Conservation (phyloP, 768 basidiomycete genomes). For the Pleurotus pulmonarius region DNA sequence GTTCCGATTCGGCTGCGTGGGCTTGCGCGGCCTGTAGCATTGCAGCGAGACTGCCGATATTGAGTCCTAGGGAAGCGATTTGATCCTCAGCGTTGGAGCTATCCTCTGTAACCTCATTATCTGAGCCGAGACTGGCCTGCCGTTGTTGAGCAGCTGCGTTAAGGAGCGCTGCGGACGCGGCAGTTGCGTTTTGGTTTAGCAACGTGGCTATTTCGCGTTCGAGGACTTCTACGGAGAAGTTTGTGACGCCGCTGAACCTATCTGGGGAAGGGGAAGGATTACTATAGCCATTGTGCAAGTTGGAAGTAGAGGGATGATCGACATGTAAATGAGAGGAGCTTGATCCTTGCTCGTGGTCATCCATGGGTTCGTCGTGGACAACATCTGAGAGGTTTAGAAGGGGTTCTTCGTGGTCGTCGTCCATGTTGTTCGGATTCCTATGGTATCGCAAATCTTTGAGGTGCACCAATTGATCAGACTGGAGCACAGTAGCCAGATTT, state of each 20-base stretch:
- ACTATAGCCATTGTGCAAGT: conserved; percentile 32
- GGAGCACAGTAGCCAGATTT: too few relatives aligned
- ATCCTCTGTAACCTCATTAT: conserved; percentile 23
- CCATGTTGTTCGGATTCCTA: conserved; percentile 21
- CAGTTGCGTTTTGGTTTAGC: conserved; percentile 71
- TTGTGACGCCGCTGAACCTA: conserved; percentile 36
- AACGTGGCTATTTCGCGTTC: conserved; percentile 76
- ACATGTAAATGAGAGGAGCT: conserved; percentile 15
- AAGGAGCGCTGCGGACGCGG: conserved; percentile 60
- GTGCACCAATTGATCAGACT: too few relatives aligned
- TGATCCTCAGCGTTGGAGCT: conserved; percentile 21
- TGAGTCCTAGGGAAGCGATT: conserved; percentile 46
- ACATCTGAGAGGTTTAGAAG: conserved; percentile 79
- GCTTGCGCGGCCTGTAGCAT: conserved; percentile 77
- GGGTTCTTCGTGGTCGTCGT: conserved; percentile 50
- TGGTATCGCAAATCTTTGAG: too few relatives aligned
- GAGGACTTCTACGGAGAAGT: conserved; percentile 67
- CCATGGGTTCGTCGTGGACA: conserved; percentile 75
- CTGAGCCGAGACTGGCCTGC: conserved; percentile 35
- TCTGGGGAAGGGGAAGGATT: conserved; percentile 32
- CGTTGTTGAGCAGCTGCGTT: conserved; percentile 68
- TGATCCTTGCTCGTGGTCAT: conserved; percentile 43
- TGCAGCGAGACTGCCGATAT: conserved; percentile 67
- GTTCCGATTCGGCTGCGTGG: conserved; percentile 47
- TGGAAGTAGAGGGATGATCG: conserved; percentile 28